Evolutionary conservation across 495 filamentous ascomycete species (phyloP).

Genomic region (Podospora pseudoanserina): DNA sequence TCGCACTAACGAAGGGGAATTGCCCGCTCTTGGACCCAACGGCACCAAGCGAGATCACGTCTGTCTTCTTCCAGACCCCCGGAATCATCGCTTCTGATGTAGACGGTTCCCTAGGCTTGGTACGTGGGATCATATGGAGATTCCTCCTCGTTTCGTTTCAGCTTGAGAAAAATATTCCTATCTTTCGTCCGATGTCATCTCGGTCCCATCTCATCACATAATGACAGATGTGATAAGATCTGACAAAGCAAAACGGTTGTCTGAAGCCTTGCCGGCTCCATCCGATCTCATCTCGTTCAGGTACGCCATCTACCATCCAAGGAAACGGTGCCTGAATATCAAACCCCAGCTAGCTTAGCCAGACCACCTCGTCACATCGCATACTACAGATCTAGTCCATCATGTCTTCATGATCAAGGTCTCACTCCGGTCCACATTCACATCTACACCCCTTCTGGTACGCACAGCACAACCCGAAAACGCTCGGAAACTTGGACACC

Average conservation of each 20-base stretch:
- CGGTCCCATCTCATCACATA: not conserved
- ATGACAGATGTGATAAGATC: not conserved
- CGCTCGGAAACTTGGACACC: not conserved
- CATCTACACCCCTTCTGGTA: not conserved
- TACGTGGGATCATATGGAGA: not conserved
- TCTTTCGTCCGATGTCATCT: not conserved
- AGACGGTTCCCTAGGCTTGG: not conserved
- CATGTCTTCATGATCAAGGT: not conserved
- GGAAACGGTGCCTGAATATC: not conserved
- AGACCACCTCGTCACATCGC: not conserved
- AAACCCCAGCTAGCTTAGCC: not conserved
- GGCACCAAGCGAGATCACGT: not conserved
- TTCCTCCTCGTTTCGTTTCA: not conserved
- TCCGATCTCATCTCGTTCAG: not conserved
- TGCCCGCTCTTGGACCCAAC: not conserved
- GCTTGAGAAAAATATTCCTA: not conserved
- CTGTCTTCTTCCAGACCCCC: not conserved
- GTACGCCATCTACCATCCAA: not conserved
- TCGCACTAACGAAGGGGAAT: not conserved
- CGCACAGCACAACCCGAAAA: not conserved
- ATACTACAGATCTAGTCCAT: not conserved
- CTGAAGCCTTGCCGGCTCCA: not conserved
- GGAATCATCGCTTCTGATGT: not conserved
- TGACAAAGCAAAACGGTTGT: not conserved
- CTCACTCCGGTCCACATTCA: not conserved